Base-by-base conservation (phyloP, 805 yeast species). In the Candida odintsovae region DNA sequence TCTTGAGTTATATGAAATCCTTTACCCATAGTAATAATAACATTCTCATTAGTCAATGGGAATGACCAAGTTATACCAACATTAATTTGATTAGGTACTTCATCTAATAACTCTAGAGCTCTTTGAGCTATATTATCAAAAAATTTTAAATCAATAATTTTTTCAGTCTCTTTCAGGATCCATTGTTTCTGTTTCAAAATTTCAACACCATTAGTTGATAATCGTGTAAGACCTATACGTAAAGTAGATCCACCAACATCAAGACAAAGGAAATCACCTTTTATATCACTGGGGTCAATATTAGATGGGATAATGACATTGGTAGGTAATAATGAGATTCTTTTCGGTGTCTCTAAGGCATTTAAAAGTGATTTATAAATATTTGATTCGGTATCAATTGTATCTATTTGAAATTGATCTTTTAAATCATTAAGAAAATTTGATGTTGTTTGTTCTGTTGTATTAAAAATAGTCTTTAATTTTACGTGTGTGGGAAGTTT, bases 211-310 rank as follows among this genome's bases (percentile, higher is more conserved):
- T 25, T 18, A 7, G 26, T 10, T 10, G 16, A 15, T 12, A 53
- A 23, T 3, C 53, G 54, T 8, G 64, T 45, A 6, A 63, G 35
- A 6, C 57, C 62, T 4, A 73, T 62, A 29, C 82, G 64, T 19
- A 78, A 58, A 1, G 82, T 78, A 1, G 78, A 72, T 2, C 84
- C 84, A 6, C 84, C 84, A 42, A 78, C 60, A 50, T 78, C 84
- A n/a, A 78, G 63, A 66, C 75, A 48, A 6, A 58, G 28, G n/a
- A 26, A 42, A 1, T 25, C 21, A 1, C 33, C 44, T n/a, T 26
- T 22, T 2, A 38, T 13, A 15, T 43, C 44, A 4, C 23, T n/a
- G 1, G 43, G 8, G 10, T 51, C 41, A n/a, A 47, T n/a, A 8
- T 18, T 12, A 20, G 40, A 33, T n/a, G 48, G 42, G 22, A 47